Evolutionary conservation across 163 green algal genomes (phyloP).

Genomic region (Scenedesmus sp.): DNA sequence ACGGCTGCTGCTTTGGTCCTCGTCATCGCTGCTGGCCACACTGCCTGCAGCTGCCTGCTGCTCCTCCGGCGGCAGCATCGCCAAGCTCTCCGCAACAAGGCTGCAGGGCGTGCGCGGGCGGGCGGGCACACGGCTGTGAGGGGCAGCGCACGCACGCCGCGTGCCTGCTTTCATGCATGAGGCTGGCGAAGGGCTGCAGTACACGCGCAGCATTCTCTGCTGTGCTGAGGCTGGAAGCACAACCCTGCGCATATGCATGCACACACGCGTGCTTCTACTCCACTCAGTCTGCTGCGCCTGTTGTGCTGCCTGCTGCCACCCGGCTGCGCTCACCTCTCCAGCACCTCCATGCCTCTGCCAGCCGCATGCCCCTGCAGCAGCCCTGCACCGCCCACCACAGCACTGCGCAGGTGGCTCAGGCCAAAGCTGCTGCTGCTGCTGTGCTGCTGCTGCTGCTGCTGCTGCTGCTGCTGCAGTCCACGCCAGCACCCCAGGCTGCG

Average conservation of each 20-base stretch:
- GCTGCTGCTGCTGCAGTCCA: neutral
- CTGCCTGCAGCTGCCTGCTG: neutral
- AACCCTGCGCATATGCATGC: neutral
- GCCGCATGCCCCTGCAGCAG: slow-evolving; percentile 12
- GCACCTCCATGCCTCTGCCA: slow-evolving; percentile 22
- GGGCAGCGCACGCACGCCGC: too few species aligned
- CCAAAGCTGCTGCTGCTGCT: slow-evolving; percentile 14
- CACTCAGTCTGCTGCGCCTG: neutral
- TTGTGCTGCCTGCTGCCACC: neutral
- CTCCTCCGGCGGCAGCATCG: neutral
- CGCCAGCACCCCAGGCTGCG: too few species aligned
- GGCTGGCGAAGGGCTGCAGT: too few species aligned
- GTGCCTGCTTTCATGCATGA: too few species aligned
- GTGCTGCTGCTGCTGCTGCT: neutral
- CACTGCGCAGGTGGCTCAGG: slow-evolving; percentile 1
- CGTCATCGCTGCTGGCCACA: neutral
- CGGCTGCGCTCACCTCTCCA: neutral
- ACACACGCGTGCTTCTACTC: neutral
- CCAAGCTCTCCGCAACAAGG: slow-evolving; percentile 22
- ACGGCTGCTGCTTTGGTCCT: neutral
- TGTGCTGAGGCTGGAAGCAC: too few species aligned
- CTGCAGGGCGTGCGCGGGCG: too few species aligned
- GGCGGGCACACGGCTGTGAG: too few species aligned
- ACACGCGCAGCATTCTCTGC: too few species aligned
- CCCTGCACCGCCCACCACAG: slow-evolving; percentile 18